A percentile compares a stretch with the other conserved stretches of the same genome.
Evolutionary conservation across 495 filamentous ascomycete genomes (phyloP).

Genomic region (Clohesyomyces aquaticus): DNA sequence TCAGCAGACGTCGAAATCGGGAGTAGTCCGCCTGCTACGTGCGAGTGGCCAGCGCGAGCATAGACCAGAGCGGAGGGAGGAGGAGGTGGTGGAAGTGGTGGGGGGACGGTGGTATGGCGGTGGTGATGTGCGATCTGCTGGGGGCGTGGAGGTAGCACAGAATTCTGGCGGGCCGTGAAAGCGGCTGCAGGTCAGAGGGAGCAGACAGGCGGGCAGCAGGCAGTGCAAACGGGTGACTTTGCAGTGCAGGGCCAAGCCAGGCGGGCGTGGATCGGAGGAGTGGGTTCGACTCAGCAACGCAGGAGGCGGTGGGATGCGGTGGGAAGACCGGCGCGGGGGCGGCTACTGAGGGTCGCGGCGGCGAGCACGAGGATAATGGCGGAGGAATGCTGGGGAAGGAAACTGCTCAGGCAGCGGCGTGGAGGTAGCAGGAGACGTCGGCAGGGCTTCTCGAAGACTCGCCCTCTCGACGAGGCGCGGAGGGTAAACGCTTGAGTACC

Average conservation of each 20-base stretch:
- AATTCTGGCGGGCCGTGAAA: conserved; percentile 9
- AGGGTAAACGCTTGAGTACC: conserved; percentile 23
- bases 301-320: conserved; percentile 3
- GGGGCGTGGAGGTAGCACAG: conserved; percentile 23
- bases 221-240: conserved; percentile 26
- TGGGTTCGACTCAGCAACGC: background rate
- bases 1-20: too few species aligned
- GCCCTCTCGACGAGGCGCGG: conserved; percentile 8
- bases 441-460: conserved; percentile 14
- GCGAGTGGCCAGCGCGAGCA: background rate
- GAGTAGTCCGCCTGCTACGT: background rate
- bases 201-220: conserved; percentile 2
- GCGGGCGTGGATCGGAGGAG: conserved; percentile 1
- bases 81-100: background rate
- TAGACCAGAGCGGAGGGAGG: background rate
- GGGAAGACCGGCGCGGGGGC: background rate
- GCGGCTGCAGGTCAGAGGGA: conserved; percentile 33
- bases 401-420: background rate
- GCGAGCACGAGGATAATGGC: too few species aligned
- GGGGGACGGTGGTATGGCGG: conserved; percentile 4
- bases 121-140: conserved; percentile 11
- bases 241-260: conserved; percentile 19
- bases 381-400: too few species aligned
- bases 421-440: background rate
- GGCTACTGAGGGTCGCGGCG: too few species aligned